Evolutionary conservation across 768 basidiomycete genomes (phyloP).

Genomic region (Lentinula boryana): DNA sequence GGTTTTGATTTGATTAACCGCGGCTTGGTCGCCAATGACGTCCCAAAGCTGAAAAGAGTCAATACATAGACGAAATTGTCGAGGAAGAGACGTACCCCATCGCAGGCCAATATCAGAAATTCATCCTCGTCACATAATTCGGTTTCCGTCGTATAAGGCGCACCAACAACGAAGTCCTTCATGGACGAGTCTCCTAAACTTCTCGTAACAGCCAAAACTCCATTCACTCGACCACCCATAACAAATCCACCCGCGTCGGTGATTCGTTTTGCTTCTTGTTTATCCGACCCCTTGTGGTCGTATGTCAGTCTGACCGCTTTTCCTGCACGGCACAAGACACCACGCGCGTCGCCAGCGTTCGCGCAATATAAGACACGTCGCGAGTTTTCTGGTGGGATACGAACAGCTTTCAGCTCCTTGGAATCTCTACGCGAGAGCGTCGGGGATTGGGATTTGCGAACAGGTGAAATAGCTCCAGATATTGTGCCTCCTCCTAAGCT

Average conservation of each 20-base stretch:
- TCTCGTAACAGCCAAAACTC: conserved; percentile 92
- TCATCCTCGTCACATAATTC: conserved; percentile 87
- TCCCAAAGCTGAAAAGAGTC: conserved; percentile 79
- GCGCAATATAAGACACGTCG: conserved; percentile 88
- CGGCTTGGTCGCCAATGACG: conserved; percentile 85
- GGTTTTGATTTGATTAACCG: conserved; percentile 77
- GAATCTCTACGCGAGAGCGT: conserved; percentile 19
- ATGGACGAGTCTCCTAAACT: conserved; percentile 95
- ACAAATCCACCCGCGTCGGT: conserved; percentile 98
- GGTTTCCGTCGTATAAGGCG: conserved; percentile 98
- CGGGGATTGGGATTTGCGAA: conserved; percentile 31
- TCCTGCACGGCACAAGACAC: conserved; percentile 86
- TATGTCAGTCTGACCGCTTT: conserved; percentile 92
- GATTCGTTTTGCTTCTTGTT: conserved; percentile 96
- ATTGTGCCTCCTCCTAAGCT: conserved; percentile 37
- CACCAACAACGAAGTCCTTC: conserved; percentile 99
- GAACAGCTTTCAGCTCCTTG: conserved; percentile 21
- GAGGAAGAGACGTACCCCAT: conserved; percentile 65
- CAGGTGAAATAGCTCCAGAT: conserved; percentile 22
- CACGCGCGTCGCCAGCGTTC: conserved; percentile 95
- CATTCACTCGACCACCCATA: conserved; percentile 97
- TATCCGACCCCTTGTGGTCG: conserved; percentile 97
- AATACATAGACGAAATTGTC: conserved; percentile 2
- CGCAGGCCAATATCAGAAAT: conserved; percentile 92
- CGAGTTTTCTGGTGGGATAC: conserved; percentile 41